Conservation (phyloP, 805 yeast species). For the Metschnikowia continentalis region DNA sequence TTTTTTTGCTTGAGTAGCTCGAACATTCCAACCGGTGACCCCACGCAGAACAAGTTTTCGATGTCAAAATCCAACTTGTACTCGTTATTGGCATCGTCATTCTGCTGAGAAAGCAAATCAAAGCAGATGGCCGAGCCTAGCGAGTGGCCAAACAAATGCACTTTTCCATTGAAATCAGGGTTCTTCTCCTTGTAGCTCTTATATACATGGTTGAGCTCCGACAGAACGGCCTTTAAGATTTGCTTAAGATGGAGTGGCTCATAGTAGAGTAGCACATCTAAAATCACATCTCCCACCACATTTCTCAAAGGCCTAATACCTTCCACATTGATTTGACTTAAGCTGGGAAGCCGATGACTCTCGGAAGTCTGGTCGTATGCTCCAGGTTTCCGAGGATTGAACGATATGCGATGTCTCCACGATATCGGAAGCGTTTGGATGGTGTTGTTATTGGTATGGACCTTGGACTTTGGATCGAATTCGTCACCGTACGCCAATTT, state of each 20-base stretch:
- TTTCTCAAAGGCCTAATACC: constrained; percentile 75
- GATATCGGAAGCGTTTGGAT: constrained; percentile 86
- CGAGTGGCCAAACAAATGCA: constrained; percentile 87
- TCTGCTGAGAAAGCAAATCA: constrained; percentile 61
- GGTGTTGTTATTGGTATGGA: constrained; percentile 41
- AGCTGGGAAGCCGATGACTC: constrained; percentile 48
- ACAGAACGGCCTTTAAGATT: constrained; percentile 59
- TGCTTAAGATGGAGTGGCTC: constrained; percentile 63
- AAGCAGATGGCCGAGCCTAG: constrained; percentile 82
- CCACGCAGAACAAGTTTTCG: constrained; percentile 72
- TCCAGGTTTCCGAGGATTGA: constrained; percentile 43
- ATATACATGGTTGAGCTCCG: constrained; percentile 61
- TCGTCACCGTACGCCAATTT: constrained; percentile 27
- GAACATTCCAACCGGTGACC: constrained; percentile 89
- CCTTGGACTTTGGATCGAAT: constrained; percentile 14
- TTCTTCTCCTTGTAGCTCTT: constrained; percentile 54
- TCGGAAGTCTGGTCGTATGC: constrained; percentile 31
- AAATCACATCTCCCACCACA: constrained; percentile 77
- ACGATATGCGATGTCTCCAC: constrained; percentile 81
- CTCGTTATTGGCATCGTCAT: constrained; percentile 30
- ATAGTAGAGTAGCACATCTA: constrained; percentile 74
- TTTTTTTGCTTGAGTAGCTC: constrained; percentile 64
- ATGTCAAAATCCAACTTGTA: constrained; percentile 59
- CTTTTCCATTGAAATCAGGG: constrained; percentile 73
- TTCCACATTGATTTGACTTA: constrained; percentile 69